Evolutionary conservation across 495 filamentous ascomycete genomes (phyloP), one percentile per base, ranked within the genome.

Genomic region (Chlorociboria aeruginascens): DNA sequence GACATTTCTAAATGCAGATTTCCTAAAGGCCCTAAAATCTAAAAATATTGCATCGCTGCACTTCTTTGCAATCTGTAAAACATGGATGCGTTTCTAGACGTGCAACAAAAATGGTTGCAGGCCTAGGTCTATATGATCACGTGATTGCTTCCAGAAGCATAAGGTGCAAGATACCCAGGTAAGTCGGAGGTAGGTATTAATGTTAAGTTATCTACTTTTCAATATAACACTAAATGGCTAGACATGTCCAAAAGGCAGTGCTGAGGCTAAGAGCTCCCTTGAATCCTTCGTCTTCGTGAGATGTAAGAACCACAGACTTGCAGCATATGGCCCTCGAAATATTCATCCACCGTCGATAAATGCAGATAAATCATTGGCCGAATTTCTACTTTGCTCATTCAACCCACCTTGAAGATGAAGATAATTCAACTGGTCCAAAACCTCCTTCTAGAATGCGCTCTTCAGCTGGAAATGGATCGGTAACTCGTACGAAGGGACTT

Each of bases 401-500:
- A 35, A 32, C 11, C 46, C 32, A 31, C 52, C 51, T 8, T 46
- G 29, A 28, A 56, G 31, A 32, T 43, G 25, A 30, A 50, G 40
- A 13, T 42, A 44, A 17, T 44, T 42, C 12, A 45, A 49, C 10
- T 49, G 46, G 37, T 48, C 36, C 20, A 51, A 38, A 11, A 51
- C 49, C 4, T 48, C 40, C 46, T 51, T 56, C 9, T 48, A 48
- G 33, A 51, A 52, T 6, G 49, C 31, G 41, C 39, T 48, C 16
- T 49, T 56, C 51, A 7, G 51, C 43, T 25, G 45, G 29, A 28
- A 52, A 49, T 7, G 48, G 44, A 14, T 49, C 48, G 11, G 50
- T 52, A 6, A 45, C 45, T 20, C 67, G 63, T 48, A 66, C 67
- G 8, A 51, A 69, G 16, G 63, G 67, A 29, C 59, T 68, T 25